Base-by-base conservation (phyloP, 495 filamentous ascomycete species). In the Cudoniella acicularis region DNA sequence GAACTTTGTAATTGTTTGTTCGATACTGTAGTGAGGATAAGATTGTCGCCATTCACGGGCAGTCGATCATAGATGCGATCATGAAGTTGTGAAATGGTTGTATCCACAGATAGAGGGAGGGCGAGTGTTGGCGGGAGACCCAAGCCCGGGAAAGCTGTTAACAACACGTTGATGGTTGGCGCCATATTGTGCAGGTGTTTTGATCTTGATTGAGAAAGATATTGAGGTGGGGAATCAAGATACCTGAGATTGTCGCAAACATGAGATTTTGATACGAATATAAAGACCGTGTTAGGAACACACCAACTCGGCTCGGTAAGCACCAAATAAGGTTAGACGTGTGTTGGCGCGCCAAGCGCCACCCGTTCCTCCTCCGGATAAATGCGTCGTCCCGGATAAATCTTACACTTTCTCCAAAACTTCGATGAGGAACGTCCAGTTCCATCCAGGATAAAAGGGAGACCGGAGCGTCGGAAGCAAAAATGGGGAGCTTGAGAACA, bases 141-240 rank as follows among this genome's bases (percentile, higher is more conserved):
- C 16, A 94, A 82, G 64, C 93, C 92, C 16, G 88, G 78, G 66
- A 96, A 94, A 59, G 87, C 86, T 41, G 88, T 88, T 54, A 96
- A 72, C 54, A 96, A 81, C 50, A 96, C 75, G 70, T 96, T 98
- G 65, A 96, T 79, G 16, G 74, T 85, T 64, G 71, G 67, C 16
- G 72, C 71, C 76, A 79, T 79, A 41, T 11, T 62, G 27, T 11
- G 16, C 9, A 41, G 8, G 36, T 9, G n/a, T n/a, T n/a, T n/a
- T n/a, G n/a, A n/a, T n/a, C n/a, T n/a, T n/a, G n/a, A n/a, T n/a
- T n/a, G n/a, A n/a, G n/a, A n/a, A n/a, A n/a, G n/a, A n/a, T n/a
- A n/a, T n/a, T n/a, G n/a, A n/a, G n/a, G n/a, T n/a, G n/a, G n/a
- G n/a, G n/a, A n/a, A n/a, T n/a, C n/a, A n/a, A n/a, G n/a, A n/a